Percentiles rank a stretch among this genome's conserved stretches.
Conservation (phyloP, 768 basidiomycete genomes). For the Boletus sp. region DNA sequence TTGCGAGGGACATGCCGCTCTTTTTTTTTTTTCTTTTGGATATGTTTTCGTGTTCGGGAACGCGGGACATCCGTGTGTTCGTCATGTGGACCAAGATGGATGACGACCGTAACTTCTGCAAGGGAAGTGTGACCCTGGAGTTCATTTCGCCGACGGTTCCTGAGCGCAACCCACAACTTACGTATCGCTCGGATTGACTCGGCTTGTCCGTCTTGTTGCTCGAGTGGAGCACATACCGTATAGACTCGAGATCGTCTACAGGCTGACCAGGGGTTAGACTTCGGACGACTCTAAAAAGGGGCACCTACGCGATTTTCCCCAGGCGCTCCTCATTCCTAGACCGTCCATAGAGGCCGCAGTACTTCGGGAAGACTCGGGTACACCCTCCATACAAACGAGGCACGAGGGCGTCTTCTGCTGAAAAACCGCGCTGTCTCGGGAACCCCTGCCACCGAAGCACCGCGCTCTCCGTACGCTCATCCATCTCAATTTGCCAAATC, state of each 20-base stretch:
- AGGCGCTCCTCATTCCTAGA: neutral
- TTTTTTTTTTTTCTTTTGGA: neutral
- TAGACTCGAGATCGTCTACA: neutral
- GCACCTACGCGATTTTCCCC: neutral
- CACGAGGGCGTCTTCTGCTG: conserved; percentile 21
- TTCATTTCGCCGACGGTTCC: conserved; percentile 15
- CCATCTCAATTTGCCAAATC: conserved; percentile 10
- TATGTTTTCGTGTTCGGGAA: conserved; percentile 2
- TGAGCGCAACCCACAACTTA: neutral
- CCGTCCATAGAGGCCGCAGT: neutral
- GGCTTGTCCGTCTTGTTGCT: conserved; percentile 4
- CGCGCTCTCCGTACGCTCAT: conserved; percentile 1
- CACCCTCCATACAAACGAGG: conserved; percentile 2
- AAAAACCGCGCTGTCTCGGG: conserved; percentile 12
- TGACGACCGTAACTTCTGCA: neutral
- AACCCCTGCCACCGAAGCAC: conserved; percentile 15
- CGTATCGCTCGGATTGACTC: conserved; percentile 14
- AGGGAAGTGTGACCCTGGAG: conserved; percentile 1
- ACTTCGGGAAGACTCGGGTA: conserved; percentile 15
- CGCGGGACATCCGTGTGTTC: conserved; percentile 1
- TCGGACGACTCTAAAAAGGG: neutral
- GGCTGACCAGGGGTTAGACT: neutral
- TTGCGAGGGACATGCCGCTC: neutral
- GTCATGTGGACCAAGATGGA: conserved; percentile 2
- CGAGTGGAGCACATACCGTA: neutral